Percentiles rank a stretch among this genome's conserved stretches.
Evolutionary conservation across 2,329 filamentous ascomycete genomes (phyloP).

Genomic region (Alternaria viburni): DNA sequence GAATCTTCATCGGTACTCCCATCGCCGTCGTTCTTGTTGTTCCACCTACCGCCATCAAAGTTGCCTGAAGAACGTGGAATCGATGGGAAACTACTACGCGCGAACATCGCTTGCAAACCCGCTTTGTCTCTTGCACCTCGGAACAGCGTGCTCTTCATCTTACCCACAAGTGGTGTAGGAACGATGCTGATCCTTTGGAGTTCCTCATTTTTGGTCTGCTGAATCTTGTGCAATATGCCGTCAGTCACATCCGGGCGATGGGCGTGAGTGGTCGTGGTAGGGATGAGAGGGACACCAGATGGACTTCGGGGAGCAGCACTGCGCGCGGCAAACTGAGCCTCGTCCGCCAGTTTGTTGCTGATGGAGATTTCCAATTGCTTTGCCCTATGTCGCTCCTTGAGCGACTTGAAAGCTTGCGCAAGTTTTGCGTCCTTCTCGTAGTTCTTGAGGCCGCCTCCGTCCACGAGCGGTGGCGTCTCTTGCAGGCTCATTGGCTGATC

Average conservation of each 20-base stretch:
- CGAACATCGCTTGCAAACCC: background rate
- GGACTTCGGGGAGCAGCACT: conserved; percentile 8
- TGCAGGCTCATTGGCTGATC: conserved; percentile 26
- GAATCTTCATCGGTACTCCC: conserved; percentile 3
- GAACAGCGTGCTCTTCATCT: conserved; percentile 30
- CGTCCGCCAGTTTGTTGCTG: conserved; percentile 31
- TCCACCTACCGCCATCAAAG: background rate
- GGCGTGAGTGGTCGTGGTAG: conserved; percentile 21
- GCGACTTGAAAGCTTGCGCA: conserved; percentile 21
- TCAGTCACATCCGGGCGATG: conserved; percentile 10
- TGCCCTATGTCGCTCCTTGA: conserved; percentile 19
- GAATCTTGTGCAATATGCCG: conserved; percentile 15
- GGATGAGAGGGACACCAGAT: conserved; percentile 33
- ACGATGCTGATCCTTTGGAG: conserved; percentile 23
- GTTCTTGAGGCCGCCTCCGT: conserved; percentile 27
- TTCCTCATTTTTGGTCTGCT: background rate
- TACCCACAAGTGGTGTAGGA: conserved; percentile 23
- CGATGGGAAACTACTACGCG: background rate
- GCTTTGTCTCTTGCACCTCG: conserved; percentile 13
- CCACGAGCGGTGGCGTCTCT: conserved; percentile 27
- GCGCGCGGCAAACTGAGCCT: conserved; percentile 29
- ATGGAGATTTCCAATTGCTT: conserved; percentile 39
- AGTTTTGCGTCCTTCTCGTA: conserved; percentile 33
- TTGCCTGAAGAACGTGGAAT: background rate
- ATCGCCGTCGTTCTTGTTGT: background rate